Percentiles rank a stretch among this genome's conserved stretches.
These are phyloP conservation scores for Beauveria sp. DNA, from an alignment of 2,329 filamentous ascomycete species.

Conservation along the genomic window DNA sequence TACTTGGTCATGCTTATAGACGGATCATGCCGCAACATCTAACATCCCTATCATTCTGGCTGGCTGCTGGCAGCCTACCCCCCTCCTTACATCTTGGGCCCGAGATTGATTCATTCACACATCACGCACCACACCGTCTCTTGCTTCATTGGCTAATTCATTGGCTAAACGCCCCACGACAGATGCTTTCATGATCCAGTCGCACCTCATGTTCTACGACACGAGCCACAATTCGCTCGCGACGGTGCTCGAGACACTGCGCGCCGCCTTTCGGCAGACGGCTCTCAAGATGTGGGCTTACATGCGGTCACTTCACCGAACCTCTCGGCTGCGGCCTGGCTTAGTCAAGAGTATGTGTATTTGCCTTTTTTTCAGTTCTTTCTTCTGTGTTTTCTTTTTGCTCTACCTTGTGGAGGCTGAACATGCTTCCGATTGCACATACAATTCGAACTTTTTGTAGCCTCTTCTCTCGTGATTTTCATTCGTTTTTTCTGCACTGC, in stretches of 20 bases:
- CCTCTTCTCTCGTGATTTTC: neutral
- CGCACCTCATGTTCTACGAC: conserved; percentile 78
- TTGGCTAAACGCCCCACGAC: neutral
- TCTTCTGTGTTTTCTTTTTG: neutral
- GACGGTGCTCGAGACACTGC: conserved; percentile 68
- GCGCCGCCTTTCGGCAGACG: conserved; percentile 66
- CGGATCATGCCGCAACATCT: too few relatives aligned
- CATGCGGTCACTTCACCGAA: conserved; percentile 46
- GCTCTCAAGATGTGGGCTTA: conserved; percentile 69
- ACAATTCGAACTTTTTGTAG: neutral
- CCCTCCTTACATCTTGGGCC: neutral
- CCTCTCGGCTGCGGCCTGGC: conserved; percentile 46
- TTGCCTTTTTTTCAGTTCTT: neutral
- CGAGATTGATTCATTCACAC: neutral
- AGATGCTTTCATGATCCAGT: conserved; percentile 74
- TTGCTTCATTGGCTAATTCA: neutral
- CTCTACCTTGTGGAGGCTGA: neutral
- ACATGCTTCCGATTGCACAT: neutral
- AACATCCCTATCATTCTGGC: too few relatives aligned
- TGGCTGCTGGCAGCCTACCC: too few relatives aligned
- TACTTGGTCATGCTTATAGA: too few relatives aligned
- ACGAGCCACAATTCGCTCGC: conserved; percentile 63
- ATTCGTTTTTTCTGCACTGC: neutral
- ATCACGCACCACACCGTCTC: neutral
- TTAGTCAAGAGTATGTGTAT: conserved; percentile 55